These are phyloP conservation scores for Saccharomyces hybrid DNA, from an alignment of 1,139 yeast genomes.

Conservation along the genomic window DNA sequence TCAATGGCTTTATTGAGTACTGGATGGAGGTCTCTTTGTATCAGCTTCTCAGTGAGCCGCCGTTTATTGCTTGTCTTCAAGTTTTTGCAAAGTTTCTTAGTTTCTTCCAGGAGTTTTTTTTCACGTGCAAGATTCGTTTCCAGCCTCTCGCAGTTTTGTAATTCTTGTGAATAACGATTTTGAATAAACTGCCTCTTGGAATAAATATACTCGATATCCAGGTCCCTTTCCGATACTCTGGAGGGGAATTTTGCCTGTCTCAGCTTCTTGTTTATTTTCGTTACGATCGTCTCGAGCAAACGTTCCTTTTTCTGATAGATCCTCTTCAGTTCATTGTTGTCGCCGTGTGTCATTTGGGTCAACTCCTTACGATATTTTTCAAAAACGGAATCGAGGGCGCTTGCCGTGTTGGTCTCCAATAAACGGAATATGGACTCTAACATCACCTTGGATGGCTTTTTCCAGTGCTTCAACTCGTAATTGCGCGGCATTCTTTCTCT, in stretches of 20 bases:
- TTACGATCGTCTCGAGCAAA: slow-evolving; percentile 20
- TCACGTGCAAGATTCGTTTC: slow-evolving; percentile 20
- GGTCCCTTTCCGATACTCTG: slow-evolving; percentile 20
- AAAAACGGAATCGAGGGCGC: slow-evolving; percentile 20
- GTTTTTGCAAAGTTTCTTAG: slow-evolving; percentile 10
- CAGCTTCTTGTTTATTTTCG: slow-evolving; percentile 20
- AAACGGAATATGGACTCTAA: slow-evolving; percentile 18
- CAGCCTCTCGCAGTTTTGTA: slow-evolving; percentile 20
- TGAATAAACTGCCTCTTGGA: slow-evolving; percentile 27
- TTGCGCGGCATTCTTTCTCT: slow-evolving; percentile 19
- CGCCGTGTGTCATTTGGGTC: slow-evolving; percentile 11
- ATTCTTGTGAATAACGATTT: slow-evolving; percentile 21
- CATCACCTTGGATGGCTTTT: slow-evolving; percentile 17
- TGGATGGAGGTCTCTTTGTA: slow-evolving; percentile 24
- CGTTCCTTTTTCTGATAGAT: slow-evolving; percentile 18
- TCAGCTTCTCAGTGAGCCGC: slow-evolving; percentile 16
- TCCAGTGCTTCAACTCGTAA: slow-evolving; percentile 22
- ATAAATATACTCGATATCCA: slow-evolving; percentile 28
- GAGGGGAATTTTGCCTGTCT: slow-evolving; percentile 23
- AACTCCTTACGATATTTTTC: slow-evolving; percentile 18
- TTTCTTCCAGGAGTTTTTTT: slow-evolving; percentile 16
- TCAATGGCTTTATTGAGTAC: slow-evolving; percentile 23
- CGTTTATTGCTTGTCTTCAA: slow-evolving; percentile 12
- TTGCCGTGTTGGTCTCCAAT: slow-evolving; percentile 21
- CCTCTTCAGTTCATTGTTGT: slow-evolving; percentile 10